Evolutionary conservation across 2,329 filamentous ascomycete species (phyloP), one percentile per base, ranked within the genome.

Genomic region (Aspergillus sp.): DNA sequence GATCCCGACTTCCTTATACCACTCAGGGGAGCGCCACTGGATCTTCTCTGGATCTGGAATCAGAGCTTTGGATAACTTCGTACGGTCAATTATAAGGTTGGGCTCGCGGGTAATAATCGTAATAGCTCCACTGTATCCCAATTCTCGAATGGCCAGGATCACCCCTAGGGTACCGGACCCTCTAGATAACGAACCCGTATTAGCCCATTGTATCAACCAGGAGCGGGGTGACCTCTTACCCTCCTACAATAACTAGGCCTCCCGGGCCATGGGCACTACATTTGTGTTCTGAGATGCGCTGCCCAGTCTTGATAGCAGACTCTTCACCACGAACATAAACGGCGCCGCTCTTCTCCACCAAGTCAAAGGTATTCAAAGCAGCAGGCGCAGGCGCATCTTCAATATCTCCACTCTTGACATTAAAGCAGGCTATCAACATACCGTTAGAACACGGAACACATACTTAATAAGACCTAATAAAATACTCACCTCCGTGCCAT

Each of bases 381-480:
- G 98, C 91, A 24, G 96, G 84, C 2, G 91, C 95, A 0, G 95
- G 95, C 0, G 93, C 93, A 70, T 98, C 91, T 77, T 99, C 95
- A 58, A 98, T 90, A 67, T 99, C 95, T 53, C 95, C 95, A 5
- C 89, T 96, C 55, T 84, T 83, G 62, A 91, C 86, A 62, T 91
- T 95, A 79, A 97, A 99, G 80, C 95, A 99, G 56, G 95, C 95
- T 93, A 62, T 15, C 24, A n/a, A 22, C 5, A 17, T 9, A 47
- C 15, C 34, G 44, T 24, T 45, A 26, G 26, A 12, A 42, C 18
- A 53, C 32, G 20, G 13, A 11, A 20, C 13, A 17, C 11, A 38
- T 24, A 11, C 24, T 5, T 6, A 26, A 30, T 30, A 15, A 11
- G 59, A 18, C n/a, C 47, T 26, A 13, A 26, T n/a, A 13, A 48